Conservation (phyloP, 331 rosid genomes). For the Ulmus americana region DNA sequence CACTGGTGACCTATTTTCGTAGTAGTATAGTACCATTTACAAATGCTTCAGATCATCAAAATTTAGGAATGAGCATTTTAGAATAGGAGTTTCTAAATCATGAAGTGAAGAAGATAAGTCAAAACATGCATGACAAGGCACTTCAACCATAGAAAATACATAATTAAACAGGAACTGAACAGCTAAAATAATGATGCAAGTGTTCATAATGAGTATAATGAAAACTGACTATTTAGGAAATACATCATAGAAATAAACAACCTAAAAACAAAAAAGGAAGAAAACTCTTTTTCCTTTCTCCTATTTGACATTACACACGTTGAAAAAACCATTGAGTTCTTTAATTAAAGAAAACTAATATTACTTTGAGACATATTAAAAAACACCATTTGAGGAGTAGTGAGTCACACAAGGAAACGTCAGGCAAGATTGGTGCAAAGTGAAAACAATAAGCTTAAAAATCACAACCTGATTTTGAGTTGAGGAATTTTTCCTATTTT, state of each 20-base stretch:
- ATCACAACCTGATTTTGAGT: too few relatives aligned
- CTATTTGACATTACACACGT: neutral
- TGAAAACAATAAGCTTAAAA: neutral
- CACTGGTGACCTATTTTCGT: neutral
- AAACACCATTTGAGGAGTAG: neutral
- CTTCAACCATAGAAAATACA: neutral
- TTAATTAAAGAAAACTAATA: neutral
- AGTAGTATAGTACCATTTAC: neutral
- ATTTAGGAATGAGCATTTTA: neutral
- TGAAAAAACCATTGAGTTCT: neutral
- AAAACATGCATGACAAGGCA: neutral
- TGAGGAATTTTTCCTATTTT: too few relatives aligned
- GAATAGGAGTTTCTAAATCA: neutral
- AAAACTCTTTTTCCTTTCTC: neutral
- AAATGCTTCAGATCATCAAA: neutral
- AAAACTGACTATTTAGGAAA: neutral
- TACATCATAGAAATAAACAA: neutral
- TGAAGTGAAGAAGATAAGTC: neutral
- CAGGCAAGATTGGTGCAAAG: neutral
- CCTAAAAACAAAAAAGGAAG: neutral
- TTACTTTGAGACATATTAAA: neutral
- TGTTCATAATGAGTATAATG: neutral
- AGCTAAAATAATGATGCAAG: neutral
- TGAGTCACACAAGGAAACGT: neutral
- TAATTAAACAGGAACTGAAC: neutral